A percentile compares a stretch with the other conserved stretches of the same genome.
phyloP scores from a whole-genome alignment of 1,139 yeast species.

The Arxiozyma bovina region DNA sequence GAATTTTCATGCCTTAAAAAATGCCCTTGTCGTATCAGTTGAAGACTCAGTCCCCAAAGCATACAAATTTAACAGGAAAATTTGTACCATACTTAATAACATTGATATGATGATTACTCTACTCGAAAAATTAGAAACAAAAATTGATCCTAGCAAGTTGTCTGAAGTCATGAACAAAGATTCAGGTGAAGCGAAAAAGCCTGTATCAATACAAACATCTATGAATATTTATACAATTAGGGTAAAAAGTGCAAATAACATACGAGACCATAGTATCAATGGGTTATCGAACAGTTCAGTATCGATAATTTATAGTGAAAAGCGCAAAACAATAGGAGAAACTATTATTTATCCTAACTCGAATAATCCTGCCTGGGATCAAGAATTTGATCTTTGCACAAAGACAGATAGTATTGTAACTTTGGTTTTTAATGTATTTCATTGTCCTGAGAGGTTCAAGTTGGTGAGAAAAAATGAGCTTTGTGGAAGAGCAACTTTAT shows the following conservation, averaged over 20 bases:
- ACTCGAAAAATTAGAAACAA: slow-evolving; percentile 51
- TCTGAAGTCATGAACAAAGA: slow-evolving; percentile 41
- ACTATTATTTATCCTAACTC: slow-evolving; percentile 59
- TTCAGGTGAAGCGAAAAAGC: slow-evolving; percentile 20
- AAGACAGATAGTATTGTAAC: slow-evolving; percentile 31
- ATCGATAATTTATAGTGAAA: slow-evolving; percentile 52
- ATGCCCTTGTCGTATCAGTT: slow-evolving; percentile 34
- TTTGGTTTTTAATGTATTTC: slow-evolving; percentile 66
- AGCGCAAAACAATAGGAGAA: slow-evolving; percentile 53
- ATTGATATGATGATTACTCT: slow-evolving; percentile 53
- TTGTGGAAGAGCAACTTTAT: slow-evolving; percentile 59
- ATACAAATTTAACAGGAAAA: slow-evolving; percentile 50
- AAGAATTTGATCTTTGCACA: slow-evolving; percentile 61
- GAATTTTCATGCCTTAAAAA: slow-evolving; percentile 43
- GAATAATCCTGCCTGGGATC: slow-evolving; percentile 79
- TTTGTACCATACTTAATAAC: slow-evolving; percentile 73
- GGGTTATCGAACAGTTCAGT: slow-evolving; percentile 60
- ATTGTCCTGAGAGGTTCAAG: slow-evolving; percentile 37
- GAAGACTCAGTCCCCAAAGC: slow-evolving; percentile 43
- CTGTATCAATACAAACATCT: slow-evolving; percentile 29
- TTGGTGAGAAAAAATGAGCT: slow-evolving; percentile 48
- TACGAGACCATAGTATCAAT: slow-evolving; percentile 46
- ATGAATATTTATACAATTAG: slow-evolving; percentile 57
- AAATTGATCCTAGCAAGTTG: slow-evolving; percentile 53
- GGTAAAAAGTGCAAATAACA: slow-evolving; percentile 61